These are phyloP conservation scores for Sarocladium brachiariae DNA, from an alignment of 2,329 filamentous ascomycete species.

Conservation along the genomic window DNA sequence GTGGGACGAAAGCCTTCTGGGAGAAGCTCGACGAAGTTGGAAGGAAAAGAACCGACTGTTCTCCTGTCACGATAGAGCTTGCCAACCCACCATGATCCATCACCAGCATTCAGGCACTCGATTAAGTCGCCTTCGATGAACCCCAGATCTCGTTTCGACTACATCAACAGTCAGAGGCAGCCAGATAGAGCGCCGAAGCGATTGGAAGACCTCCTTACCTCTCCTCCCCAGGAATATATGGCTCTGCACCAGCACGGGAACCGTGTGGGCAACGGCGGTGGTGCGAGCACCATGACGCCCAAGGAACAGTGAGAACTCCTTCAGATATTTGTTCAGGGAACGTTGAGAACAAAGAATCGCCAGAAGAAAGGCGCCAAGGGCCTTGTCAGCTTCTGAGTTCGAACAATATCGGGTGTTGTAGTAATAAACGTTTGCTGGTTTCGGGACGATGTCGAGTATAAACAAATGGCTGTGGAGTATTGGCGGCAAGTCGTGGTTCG, in stretches of 20 bases:
- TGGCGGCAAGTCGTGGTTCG: background rate
- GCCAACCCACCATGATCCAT: conserved; percentile 98
- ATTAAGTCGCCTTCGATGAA: conserved; percentile 98
- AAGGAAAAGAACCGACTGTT: conserved; percentile 88
- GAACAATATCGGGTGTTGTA: conserved; percentile 9
- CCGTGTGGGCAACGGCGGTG: conserved; percentile 60
- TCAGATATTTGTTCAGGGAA: background rate
- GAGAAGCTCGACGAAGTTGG: conserved; percentile 92
- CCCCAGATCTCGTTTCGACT: conserved; percentile 87
- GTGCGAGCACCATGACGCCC: conserved; percentile 44
- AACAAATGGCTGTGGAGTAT: background rate
- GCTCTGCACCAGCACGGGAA: conserved; percentile 92
- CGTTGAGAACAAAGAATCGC: background rate
- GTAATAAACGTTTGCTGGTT: background rate
- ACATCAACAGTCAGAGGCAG: background rate
- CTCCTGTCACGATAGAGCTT: conserved; percentile 82
- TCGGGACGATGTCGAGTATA: background rate
- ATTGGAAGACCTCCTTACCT: no score
- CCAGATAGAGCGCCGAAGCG: no score
- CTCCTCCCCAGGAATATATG: conserved; percentile 89
- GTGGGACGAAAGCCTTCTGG: conserved; percentile 78
- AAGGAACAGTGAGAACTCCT: background rate
- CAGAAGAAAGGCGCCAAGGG: background rate
- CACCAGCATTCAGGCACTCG: conserved; percentile 94
- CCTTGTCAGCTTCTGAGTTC: background rate